Base-by-base conservation (phyloP, 1,284 basidiomycete genomes). In the Trichosporon sp. region DNA sequence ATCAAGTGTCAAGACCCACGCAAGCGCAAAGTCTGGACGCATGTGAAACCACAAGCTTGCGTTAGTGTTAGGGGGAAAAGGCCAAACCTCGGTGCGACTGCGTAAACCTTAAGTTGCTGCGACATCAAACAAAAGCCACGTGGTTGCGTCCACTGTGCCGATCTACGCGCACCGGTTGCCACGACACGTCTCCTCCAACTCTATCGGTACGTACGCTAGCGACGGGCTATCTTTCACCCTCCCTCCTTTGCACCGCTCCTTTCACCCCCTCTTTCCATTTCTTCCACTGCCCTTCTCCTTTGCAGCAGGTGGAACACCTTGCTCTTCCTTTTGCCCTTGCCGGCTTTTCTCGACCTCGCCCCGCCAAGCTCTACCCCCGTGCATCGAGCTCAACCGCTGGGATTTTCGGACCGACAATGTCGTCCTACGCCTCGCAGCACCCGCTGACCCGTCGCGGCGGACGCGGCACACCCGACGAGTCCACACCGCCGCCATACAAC, bases 351-450 rank as follows among this genome's bases (percentile, higher is more conserved):
- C 59, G 16, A 37, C 31, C 32, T 31, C 19, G 21, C 59, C 21
- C 16, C 59, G 59, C 14, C 38, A 40, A 10, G 38, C 38, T 37
- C 14, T 11, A 26, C 26, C 59, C 59, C 32, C 59, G 16, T 63
- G 59, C 37, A 63, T n/a, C 35, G 59, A 64, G 32, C 31, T 35
- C 59, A 32, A 63, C 59, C 14, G 32, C 16, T n/a, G 59, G 59
- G 59, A 63, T 35, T 35, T 35, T 63, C 59, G 59, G 59, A 63
- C 59, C 32, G 26, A 40, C 38, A 40, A 73, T 73, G 72, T 71
- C 72, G 38, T 48, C 64, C 51, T 70, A 68, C 14, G 66, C 63
- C 6, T 54, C 68, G 31, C 68, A 65, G 51, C 72, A 70, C 59
- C 59, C 59, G 59, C 59, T 63, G 31, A 63, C 59, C 31, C 59